Percentiles rank a stretch among this genome's conserved stretches.
phyloP scores from a whole-genome alignment of 495 filamentous ascomycete species.

The Lindgomyces ingoldianus region DNA sequence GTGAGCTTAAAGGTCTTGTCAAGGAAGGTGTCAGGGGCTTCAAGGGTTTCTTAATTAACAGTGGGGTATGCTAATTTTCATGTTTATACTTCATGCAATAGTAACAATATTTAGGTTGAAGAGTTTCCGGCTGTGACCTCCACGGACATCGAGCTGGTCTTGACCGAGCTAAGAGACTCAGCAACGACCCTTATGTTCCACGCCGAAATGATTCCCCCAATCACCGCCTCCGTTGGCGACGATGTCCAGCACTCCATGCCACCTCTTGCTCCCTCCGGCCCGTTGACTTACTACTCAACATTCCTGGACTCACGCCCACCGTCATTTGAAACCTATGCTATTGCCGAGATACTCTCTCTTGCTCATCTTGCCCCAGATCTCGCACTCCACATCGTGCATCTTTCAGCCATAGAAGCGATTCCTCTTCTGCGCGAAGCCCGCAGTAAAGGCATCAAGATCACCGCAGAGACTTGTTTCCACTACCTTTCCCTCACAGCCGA shows the following conservation, averaged over 20 bases:
- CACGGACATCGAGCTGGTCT: constrained; percentile 73
- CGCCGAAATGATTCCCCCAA: constrained; percentile 94
- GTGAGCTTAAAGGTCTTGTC: constrained; percentile 77
- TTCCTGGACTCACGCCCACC: constrained; percentile 91
- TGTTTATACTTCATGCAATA: not conserved
- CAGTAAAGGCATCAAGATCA: constrained; percentile 79
- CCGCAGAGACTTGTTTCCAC: constrained; percentile 97
- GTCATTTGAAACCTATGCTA: constrained; percentile 87
- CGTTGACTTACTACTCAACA: constrained; percentile 78
- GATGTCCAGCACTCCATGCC: constrained; percentile 70
- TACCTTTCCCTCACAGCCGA: constrained; percentile 92
- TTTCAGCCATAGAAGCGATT: constrained; percentile 90
- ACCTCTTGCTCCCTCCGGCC: constrained; percentile 71
- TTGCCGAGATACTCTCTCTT: constrained; percentile 80
- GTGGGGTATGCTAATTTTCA: constrained; percentile 66
- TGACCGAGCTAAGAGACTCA: constrained; percentile 72
- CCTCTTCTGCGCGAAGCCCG: constrained; percentile 81
- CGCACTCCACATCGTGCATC: constrained; percentile 90
- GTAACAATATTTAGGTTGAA: constrained; percentile 60
- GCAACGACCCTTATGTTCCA: constrained; percentile 97
- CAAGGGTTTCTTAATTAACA: constrained; percentile 97
- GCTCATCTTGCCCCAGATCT: constrained; percentile 80
- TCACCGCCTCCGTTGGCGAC: constrained; percentile 78
- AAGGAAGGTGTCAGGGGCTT: constrained; percentile 87
- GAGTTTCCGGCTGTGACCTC: constrained; percentile 91